Base-by-base conservation (phyloP, 2,329 filamentous ascomycete genomes). In the Tolypocladium pustulatum region DNA sequence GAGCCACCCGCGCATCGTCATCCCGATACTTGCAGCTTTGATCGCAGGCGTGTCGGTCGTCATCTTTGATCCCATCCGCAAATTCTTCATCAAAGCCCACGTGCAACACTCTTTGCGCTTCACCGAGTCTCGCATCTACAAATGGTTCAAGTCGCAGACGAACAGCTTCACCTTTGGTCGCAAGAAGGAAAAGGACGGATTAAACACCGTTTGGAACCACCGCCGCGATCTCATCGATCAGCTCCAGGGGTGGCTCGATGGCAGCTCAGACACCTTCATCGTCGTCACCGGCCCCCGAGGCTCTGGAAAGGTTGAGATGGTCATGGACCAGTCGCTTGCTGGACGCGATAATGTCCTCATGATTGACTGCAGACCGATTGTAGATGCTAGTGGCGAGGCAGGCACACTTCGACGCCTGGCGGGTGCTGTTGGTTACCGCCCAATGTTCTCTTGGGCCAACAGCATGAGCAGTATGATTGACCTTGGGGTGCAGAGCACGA, bases 361-460 rank as follows among this genome's bases (percentile, higher is more conserved):
- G 4, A 83, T 97, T 52, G 94, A 99, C 73, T 97, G 93, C 77
- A 96, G 96, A 70, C 88, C 89, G 1, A 90, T 97, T 13, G 88
- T 93, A 60, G 93, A 97, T 72, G 91, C 93, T 1, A 85, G 89
- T 58, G 92, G 94, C 6, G 94, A 99, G 68, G 86, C 87, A 9
- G 84, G 86, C 3, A 96, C 90, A 0, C 96, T 99, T 66, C 84
- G 84, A 61, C 86, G 88, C 46, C 86, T 94, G 7, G 94, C 93
- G 0, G 76, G 79, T 1, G 85, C 92, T 63, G 92, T 97, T 55
- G 93, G 94, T 10, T 97, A 97, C 69, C 81, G 89, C 10, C 94
- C 94, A 0, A 85, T 99, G 0, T 99, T 99, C 71, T 95, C 90
- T 0, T 97, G 92, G 90, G 89, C 95, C 75, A 97, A 97, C 72